Conservation (phyloP, 768 basidiomycete species). For the Trametes cubensis region DNA sequence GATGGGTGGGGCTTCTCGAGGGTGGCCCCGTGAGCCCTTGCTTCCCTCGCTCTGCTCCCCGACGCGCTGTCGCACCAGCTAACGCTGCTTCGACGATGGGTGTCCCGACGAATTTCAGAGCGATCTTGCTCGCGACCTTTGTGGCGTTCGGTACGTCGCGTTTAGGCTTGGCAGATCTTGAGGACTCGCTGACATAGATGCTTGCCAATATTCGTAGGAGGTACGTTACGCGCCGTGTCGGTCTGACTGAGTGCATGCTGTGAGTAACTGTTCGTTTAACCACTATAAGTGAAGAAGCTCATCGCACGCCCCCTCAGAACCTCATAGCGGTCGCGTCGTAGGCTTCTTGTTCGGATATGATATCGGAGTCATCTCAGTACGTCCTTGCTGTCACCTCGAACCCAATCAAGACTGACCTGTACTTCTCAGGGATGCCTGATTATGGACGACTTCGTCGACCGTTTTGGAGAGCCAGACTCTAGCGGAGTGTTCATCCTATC, state of each 20-base stretch:
- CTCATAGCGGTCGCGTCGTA: constrained; percentile 20
- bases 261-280: not conserved
- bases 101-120: constrained; percentile 63
- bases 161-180: not conserved
- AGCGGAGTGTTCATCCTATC: constrained; percentile 56
- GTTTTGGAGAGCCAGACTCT: constrained; percentile 59
- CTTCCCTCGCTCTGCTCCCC: constrained; percentile 14
- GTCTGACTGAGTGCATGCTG: not conserved
- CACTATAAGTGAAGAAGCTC: not conserved
- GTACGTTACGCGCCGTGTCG: constrained; percentile 5
- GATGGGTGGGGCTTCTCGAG: constrained; percentile 10
- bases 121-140: constrained; percentile 67
- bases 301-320: not conserved
- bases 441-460: constrained; percentile 73
- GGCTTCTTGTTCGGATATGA: constrained; percentile 77
- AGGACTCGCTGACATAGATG: not conserved
- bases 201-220: constrained; percentile 18
- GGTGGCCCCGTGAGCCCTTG: constrained; percentile 19
- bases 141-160: constrained; percentile 66
- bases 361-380: constrained; percentile 74
- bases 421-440: constrained; percentile 67
- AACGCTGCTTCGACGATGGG: constrained; percentile 35
- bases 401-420: not conserved
- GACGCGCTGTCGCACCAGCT: not conserved
- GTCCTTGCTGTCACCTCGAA: constrained; percentile 19